phyloP scores from a whole-genome alignment of 208 protist species.

The Trypanosomatidae sp. region DNA sequence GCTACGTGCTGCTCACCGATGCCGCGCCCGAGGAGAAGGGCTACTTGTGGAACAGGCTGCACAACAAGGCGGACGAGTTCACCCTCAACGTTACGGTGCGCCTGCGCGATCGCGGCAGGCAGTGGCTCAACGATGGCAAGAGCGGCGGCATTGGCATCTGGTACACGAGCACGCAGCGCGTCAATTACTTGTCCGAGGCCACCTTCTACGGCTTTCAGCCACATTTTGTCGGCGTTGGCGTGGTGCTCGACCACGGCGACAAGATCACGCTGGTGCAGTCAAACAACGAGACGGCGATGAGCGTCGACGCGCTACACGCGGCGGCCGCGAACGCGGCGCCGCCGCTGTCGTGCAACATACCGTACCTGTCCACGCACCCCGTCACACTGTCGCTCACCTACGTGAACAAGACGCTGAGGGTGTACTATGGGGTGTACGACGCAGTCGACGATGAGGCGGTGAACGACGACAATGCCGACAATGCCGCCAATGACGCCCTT shows the following conservation, averaged over 20 bases:
- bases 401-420: no score
- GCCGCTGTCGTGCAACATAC: no score
- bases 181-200: constrained; percentile 6
- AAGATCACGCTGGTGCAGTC: neutral
- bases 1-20: neutral
- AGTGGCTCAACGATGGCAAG: neutral
- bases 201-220: constrained; percentile 20
- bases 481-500: no score
- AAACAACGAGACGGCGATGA: neutral
- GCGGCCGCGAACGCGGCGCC: no score
- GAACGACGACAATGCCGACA: no score
- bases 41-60: neutral
- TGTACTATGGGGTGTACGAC: no score
- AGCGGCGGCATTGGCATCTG: neutral
- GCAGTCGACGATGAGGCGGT: no score
- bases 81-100: neutral
- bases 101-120: neutral
- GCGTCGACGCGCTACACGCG: no score
- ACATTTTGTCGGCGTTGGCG: constrained; percentile 22
- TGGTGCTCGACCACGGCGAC: constrained; percentile 16
- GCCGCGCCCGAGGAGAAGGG: neutral
- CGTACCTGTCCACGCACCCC: no score
- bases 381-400: no score
- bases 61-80: neutral
- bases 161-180: neutral